These are phyloP conservation scores for Coniosporium apollinis DNA, from an alignment of 495 filamentous ascomycete species.

Conservation along the genomic window DNA sequence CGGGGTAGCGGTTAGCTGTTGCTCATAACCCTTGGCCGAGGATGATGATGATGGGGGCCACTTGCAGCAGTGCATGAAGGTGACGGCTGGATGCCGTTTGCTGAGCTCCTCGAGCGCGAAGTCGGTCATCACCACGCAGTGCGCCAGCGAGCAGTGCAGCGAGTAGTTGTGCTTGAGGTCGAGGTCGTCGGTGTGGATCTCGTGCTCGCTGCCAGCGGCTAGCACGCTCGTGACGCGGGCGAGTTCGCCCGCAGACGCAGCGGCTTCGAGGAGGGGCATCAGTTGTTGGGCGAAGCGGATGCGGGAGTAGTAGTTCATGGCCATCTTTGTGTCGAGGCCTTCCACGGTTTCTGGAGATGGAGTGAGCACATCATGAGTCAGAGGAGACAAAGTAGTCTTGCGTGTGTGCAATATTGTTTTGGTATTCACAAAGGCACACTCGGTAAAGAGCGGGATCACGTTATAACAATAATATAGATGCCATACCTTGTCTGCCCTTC, in stretches of 20 bases:
- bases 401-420: neutral
- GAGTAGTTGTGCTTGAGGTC: slow-evolving; percentile 14
- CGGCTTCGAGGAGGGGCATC: slow-evolving; percentile 12
- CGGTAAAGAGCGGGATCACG: neutral
- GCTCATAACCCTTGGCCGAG: neutral
- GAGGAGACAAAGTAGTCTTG: too few relatives aligned
- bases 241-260: slow-evolving; percentile 8
- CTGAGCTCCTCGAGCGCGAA: slow-evolving; percentile 13
- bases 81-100: slow-evolving; percentile 3
- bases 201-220: slow-evolving; percentile 13
- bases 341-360: slow-evolving; percentile 35
- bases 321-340: slow-evolving; percentile 34
- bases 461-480: slow-evolving; percentile 7
- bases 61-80: slow-evolving; percentile 15
- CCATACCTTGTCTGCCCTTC: slow-evolving; percentile 12
- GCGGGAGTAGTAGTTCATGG: slow-evolving; percentile 44
- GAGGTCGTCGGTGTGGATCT: slow-evolving; percentile 15
- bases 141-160: slow-evolving; percentile 14
- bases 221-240: slow-evolving; percentile 21
- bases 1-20: too few relatives aligned
- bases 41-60: too few relatives aligned
- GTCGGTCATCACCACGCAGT: slow-evolving; percentile 13
- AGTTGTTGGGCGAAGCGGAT: slow-evolving; percentile 37
- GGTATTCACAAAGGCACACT: slow-evolving; percentile 1
- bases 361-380: neutral